Conservation (phyloP, 148 eudicot species). For the Rhododendron henanense region DNA sequence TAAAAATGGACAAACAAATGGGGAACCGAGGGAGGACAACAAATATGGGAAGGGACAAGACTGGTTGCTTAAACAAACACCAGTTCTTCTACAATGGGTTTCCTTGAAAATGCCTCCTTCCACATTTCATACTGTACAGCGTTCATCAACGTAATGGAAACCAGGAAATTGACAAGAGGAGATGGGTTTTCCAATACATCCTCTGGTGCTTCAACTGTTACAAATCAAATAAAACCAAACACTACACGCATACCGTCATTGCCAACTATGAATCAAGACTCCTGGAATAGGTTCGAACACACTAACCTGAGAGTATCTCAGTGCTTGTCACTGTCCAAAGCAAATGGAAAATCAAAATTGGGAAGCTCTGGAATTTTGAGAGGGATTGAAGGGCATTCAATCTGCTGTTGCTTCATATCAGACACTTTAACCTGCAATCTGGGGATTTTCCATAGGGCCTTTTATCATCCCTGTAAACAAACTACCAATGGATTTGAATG, state of each 20-base stretch:
- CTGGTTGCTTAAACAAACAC: neutral
- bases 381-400: constrained; percentile 15
- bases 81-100: neutral
- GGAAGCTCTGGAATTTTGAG: constrained; percentile 36
- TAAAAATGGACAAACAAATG: neutral
- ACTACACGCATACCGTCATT: neutral
- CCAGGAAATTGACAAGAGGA: constrained; percentile 1
- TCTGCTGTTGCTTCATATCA: constrained; percentile 13
- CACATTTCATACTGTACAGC: neutral
- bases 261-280: neutral
- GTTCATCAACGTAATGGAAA: neutral
- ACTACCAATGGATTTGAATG: constrained; percentile 42
- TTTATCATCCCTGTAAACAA: constrained; percentile 39
- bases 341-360: constrained; percentile 28
- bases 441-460: constrained; percentile 5
- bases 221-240: constrained; percentile 1
- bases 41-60: neutral
- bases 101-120: neutral
- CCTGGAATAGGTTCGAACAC: neutral
- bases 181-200: neutral
- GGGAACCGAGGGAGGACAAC: neutral
- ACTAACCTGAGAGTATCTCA: constrained; percentile 4
- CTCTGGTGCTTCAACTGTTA: neutral
- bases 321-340: constrained; percentile 21
- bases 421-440: constrained; percentile 16